Conservation (phyloP, 306 rosid genomes). For the Phaseolus lunatus region DNA sequence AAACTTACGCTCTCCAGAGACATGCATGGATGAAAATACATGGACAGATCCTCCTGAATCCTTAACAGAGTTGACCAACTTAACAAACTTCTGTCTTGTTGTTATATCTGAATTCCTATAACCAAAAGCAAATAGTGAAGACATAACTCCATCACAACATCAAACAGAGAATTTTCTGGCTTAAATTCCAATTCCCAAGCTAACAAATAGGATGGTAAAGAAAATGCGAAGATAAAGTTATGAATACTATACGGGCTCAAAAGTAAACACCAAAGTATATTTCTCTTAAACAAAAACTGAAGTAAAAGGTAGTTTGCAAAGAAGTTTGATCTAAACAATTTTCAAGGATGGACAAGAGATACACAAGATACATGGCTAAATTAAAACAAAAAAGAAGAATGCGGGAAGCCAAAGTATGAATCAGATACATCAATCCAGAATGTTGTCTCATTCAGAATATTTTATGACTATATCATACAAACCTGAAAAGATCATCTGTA, state of each 20-base stretch:
- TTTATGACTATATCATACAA: slow-evolving; percentile 29
- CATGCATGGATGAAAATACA: slow-evolving; percentile 92
- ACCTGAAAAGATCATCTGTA: slow-evolving; percentile 95
- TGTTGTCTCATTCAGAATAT: slow-evolving; percentile 1
- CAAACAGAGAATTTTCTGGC: slow-evolving; percentile 28
- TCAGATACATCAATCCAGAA: slow-evolving; percentile 21
- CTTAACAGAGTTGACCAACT: slow-evolving; percentile 83
- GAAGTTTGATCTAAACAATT: slow-evolving; percentile 25
- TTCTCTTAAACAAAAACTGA: slow-evolving; percentile 15
- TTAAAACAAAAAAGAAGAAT: slow-evolving; percentile 31
- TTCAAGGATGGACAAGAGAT: slow-evolving; percentile 16
- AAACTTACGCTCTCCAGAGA: slow-evolving; percentile 97
- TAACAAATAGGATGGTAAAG: slow-evolving; percentile 35
- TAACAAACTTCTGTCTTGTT: slow-evolving; percentile 71
- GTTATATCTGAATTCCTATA: slow-evolving; percentile 77
- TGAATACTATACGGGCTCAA: slow-evolving; percentile 2
- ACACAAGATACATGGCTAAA: background rate
- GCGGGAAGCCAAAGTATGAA: slow-evolving; percentile 21
- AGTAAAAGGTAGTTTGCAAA: background rate
- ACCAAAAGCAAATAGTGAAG: slow-evolving; percentile 37
- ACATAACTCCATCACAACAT: slow-evolving; percentile 19
- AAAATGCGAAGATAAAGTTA: slow-evolving; percentile 21
- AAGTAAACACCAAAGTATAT: background rate
- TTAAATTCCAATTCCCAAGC: slow-evolving; percentile 38
- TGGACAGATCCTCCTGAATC: slow-evolving; percentile 90